Percentiles rank a stretch among this genome's conserved stretches.
These are phyloP conservation scores for Coffea eugenioides DNA, from an alignment of 257 asterid genomes.

Conservation along the genomic window DNA sequence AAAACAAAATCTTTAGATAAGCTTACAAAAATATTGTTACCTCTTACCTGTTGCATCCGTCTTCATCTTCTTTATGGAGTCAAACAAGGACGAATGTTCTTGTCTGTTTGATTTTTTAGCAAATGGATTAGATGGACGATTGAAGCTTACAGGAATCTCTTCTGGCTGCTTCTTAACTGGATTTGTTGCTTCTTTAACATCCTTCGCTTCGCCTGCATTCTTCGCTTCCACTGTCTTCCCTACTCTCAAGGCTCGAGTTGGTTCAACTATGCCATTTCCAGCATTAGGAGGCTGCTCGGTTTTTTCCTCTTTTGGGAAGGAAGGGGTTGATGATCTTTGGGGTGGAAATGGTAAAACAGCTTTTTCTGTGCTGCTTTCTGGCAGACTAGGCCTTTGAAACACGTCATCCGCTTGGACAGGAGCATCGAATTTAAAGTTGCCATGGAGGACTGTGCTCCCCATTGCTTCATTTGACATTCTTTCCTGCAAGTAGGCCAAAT, in stretches of 20 bases:
- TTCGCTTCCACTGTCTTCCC: slow-evolving; percentile 39
- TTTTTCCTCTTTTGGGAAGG: slow-evolving; percentile 26
- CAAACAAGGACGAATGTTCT: slow-evolving; percentile 54
- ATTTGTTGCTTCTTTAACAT: slow-evolving; percentile 11
- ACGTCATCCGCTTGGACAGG: slow-evolving; percentile 27
- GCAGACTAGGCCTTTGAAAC: slow-evolving; percentile 26
- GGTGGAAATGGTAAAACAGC: slow-evolving; percentile 28
- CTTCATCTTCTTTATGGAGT: slow-evolving; percentile 71
- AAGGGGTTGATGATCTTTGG: slow-evolving; percentile 30
- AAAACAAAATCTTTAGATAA: slow-evolving; percentile 3
- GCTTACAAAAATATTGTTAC: slow-evolving; percentile 9
- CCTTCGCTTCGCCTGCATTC: slow-evolving; percentile 31
- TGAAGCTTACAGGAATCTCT: slow-evolving; percentile 11
- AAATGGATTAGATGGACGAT: slow-evolving; percentile 80
- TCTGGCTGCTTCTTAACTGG: slow-evolving; percentile 7
- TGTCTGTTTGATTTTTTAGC: slow-evolving; percentile 63
- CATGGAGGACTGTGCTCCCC: slow-evolving; percentile 25
- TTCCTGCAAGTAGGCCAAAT: slow-evolving; percentile 46
- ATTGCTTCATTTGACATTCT: slow-evolving; percentile 49
- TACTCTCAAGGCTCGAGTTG: slow-evolving; percentile 21
- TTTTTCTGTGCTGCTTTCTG: slow-evolving; percentile 43
- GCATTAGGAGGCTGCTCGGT: slow-evolving; percentile 38
- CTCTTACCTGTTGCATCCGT: slow-evolving; percentile 29
- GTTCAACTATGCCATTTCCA: slow-evolving; percentile 33
- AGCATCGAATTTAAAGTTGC: slow-evolving; percentile 26